Conservation (phyloP, 192 early-diverging fungal genomes). For the Coemansia umbellata region DNA sequence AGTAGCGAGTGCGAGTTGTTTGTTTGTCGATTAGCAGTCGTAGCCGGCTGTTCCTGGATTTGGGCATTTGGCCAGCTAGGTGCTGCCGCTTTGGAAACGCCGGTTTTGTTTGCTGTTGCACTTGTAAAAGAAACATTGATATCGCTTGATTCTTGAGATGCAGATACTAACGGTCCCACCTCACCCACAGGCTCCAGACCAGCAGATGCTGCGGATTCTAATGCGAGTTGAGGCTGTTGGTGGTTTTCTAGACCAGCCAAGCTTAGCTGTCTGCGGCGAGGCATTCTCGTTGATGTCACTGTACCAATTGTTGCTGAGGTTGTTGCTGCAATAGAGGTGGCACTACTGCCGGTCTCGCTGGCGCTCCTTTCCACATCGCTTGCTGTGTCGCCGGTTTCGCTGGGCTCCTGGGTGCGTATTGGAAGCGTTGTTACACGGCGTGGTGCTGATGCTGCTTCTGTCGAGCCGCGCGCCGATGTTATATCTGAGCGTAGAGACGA, state of each 20-base stretch:
- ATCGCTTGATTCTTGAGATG: constrained; percentile 4
- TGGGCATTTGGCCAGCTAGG: not conserved
- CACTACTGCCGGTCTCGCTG: constrained; percentile 12
- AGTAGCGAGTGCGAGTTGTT: constrained; percentile 5
- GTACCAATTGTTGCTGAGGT: constrained; percentile 40
- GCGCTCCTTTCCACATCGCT: constrained; percentile 3
- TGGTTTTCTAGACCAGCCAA: not conserved
- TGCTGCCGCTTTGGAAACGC: not conserved
- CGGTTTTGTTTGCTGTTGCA: not conserved
- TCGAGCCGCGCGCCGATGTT: constrained; percentile 8
- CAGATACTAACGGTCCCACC: constrained; percentile 7
- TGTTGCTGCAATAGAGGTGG: constrained; percentile 25
- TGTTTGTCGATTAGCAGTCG: not conserved
- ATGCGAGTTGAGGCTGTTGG: not conserved
- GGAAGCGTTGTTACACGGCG: constrained; percentile 22
- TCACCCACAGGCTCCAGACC: not conserved
- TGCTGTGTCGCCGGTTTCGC: not conserved
- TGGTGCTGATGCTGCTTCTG: constrained; percentile 14
- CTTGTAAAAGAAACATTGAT: not conserved
- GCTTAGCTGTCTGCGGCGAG: constrained; percentile 12
- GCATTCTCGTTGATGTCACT: constrained; percentile 12
- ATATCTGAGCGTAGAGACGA: constrained; percentile 43
- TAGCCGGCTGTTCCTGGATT: not conserved
- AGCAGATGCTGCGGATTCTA: not conserved
- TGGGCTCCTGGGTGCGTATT: not conserved